These are phyloP conservation scores for Kodamaea arcana DNA, from an alignment of 1,139 yeast species.

Conservation along the genomic window DNA sequence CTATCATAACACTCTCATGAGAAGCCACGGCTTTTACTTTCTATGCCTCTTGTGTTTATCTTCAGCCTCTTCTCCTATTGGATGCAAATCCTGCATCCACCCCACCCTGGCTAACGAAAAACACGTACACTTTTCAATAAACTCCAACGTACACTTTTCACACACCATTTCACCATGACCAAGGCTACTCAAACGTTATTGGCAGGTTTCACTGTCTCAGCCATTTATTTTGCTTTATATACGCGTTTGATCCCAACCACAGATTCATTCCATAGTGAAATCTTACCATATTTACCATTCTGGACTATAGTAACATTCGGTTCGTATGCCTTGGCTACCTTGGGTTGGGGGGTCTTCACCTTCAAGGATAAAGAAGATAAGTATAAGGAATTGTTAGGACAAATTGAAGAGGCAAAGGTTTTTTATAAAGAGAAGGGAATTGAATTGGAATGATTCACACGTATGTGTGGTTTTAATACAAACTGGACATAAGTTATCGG, in stretches of 20 bases:
- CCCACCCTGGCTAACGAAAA: no score
- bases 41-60: no score
- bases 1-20: no score
- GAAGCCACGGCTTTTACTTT: no score
- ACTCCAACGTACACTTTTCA: no score
- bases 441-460: slow-evolving; percentile 44
- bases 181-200: slow-evolving; percentile 63
- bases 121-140: no score
- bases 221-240: slow-evolving; percentile 52
- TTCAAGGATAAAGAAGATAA: slow-evolving; percentile 73
- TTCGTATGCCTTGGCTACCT: slow-evolving; percentile 63
- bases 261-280: slow-evolving; percentile 45
- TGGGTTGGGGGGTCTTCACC: slow-evolving; percentile 69
- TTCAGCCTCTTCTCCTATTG: no score
- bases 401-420: slow-evolving; percentile 63
- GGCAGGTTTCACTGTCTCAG: slow-evolving; percentile 42
- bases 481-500: no score
- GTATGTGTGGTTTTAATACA: no score
- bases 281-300: slow-evolving; percentile 65
- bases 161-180: slow-evolving; percentile 49
- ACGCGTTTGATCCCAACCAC: slow-evolving; percentile 56
- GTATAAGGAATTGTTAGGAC: slow-evolving; percentile 58
- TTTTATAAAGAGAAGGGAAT: slow-evolving; percentile 58
- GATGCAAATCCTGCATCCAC: no score
- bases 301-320: slow-evolving; percentile 73